phyloP scores from a whole-genome alignment of 176 grass and related monocot species.

The Aechmea fasciata region DNA sequence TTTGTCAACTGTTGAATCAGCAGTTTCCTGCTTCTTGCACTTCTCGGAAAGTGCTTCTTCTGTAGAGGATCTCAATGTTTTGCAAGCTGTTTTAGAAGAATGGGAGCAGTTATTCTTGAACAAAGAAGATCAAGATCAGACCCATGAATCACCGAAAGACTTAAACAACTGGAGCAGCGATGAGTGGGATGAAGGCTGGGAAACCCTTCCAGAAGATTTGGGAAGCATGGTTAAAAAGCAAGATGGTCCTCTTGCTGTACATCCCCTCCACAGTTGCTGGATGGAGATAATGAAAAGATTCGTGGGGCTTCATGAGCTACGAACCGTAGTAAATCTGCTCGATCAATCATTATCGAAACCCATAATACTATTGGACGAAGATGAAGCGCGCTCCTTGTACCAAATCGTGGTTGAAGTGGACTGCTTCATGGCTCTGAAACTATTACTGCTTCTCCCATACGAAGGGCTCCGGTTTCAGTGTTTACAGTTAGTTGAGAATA shows the following conservation, averaged over 20 bases:
- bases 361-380: slow-evolving; percentile 42
- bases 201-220: slow-evolving; percentile 67
- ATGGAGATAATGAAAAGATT: slow-evolving; percentile 65
- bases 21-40: slow-evolving; percentile 75
- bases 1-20: slow-evolving; percentile 56
- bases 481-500: slow-evolving; percentile 48
- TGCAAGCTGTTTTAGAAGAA: slow-evolving; percentile 76
- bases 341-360: slow-evolving; percentile 45
- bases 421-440: slow-evolving; percentile 55
- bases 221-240: slow-evolving; percentile 40
- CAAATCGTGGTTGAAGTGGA: slow-evolving; percentile 38
- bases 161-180: slow-evolving; percentile 69
- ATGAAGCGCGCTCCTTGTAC: slow-evolving; percentile 46
- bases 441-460: slow-evolving; percentile 54
- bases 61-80: slow-evolving; percentile 39
- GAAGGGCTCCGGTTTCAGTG: slow-evolving; percentile 46
- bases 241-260: slow-evolving; percentile 25
- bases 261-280: slow-evolving; percentile 87
- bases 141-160: slow-evolving; percentile 66
- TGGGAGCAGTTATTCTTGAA: slow-evolving; percentile 81
- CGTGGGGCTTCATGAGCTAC: slow-evolving; percentile 39
- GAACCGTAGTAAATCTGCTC: slow-evolving; percentile 49
- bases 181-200: slow-evolving; percentile 89
- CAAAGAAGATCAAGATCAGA: slow-evolving; percentile 35
- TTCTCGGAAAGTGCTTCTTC: slow-evolving; percentile 58